A percentile compares a stretch with the other conserved stretches of the same genome.
Conservation (phyloP, 495 filamentous ascomycete species). For the Parachaetomium inaequale region DNA sequence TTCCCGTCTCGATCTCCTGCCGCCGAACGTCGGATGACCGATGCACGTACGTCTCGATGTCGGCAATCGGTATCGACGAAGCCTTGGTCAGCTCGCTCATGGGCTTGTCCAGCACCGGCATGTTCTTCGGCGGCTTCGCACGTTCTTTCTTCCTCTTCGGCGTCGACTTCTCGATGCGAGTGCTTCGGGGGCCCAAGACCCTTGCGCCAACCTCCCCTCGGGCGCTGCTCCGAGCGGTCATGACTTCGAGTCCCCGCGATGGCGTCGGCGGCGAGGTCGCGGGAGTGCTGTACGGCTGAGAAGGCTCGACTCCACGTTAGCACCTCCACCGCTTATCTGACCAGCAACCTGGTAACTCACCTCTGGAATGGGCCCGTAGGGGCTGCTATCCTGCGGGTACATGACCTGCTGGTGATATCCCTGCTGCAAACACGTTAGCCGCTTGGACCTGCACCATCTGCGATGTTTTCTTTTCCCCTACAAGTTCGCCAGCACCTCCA, state of each 20-base stretch:
- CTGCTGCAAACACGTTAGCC: constrained; percentile 27
- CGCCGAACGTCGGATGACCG: constrained; percentile 62
- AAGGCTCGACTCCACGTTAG: neutral
- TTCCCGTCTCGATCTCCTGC: constrained; percentile 61
- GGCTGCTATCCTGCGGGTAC: constrained; percentile 35
- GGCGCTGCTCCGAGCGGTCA: constrained; percentile 39
- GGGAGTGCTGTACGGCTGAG: constrained; percentile 48
- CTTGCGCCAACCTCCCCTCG: constrained; percentile 17
- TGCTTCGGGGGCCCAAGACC: constrained; percentile 24
- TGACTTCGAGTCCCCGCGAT: constrained; percentile 33
- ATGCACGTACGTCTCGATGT: constrained; percentile 82
- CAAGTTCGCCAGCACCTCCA: constrained; percentile 22
- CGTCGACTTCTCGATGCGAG: constrained; percentile 36
- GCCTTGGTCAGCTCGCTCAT: constrained; percentile 72
- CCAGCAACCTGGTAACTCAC: constrained; percentile 21
- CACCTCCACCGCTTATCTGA: neutral
- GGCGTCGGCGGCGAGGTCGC: constrained; percentile 50
- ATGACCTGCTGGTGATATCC: constrained; percentile 37
- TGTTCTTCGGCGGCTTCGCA: constrained; percentile 48
- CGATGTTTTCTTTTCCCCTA: constrained; percentile 12
- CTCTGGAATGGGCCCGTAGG: constrained; percentile 32
- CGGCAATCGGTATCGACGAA: constrained; percentile 58
- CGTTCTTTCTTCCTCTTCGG: constrained; percentile 50
- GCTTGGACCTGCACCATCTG: neutral
- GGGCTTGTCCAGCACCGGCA: constrained; percentile 58